Conservation (phyloP, 2,329 filamentous ascomycete genomes). For the Fusarium longipes region DNA sequence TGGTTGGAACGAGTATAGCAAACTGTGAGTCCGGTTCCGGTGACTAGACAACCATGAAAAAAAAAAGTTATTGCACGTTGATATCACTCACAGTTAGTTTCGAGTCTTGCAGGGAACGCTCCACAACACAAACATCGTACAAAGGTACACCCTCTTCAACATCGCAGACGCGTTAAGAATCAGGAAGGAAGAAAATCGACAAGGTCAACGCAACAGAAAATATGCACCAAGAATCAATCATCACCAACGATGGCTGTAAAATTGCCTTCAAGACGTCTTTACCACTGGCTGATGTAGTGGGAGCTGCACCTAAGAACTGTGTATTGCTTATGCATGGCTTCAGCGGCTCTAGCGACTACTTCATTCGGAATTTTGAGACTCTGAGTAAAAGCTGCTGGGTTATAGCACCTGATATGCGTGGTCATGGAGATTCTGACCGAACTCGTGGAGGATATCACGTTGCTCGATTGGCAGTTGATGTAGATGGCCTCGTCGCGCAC, state of each 20-base stretch:
- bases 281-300: conserved; percentile 21
- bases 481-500: conserved; percentile 35
- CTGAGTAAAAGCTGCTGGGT: conserved; percentile 41
- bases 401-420: conserved; percentile 46
- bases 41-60: not conserved
- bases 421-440: conserved; percentile 41
- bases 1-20: not conserved
- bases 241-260: conserved; percentile 42
- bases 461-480: conserved; percentile 43
- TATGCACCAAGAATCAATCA: conserved; percentile 37
- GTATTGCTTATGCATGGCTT: conserved; percentile 47
- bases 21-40: not conserved
- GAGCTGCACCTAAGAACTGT: conserved; percentile 25
- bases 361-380: conserved; percentile 36
- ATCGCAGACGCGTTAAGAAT: not conserved
- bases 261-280: conserved; percentile 43
- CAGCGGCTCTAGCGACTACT: conserved; percentile 47
- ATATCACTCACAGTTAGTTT: not conserved
- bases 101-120: not conserved
- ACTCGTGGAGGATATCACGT: conserved; percentile 44
- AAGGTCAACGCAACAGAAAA: not conserved
- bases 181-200: not conserved
- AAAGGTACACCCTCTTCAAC: not conserved
- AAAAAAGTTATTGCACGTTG: not conserved
- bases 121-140: conserved; percentile 4